Percentiles rank a stretch among this genome's conserved stretches.
Conservation (phyloP, 768 basidiomycete species). For the Nidula microcarpa region DNA sequence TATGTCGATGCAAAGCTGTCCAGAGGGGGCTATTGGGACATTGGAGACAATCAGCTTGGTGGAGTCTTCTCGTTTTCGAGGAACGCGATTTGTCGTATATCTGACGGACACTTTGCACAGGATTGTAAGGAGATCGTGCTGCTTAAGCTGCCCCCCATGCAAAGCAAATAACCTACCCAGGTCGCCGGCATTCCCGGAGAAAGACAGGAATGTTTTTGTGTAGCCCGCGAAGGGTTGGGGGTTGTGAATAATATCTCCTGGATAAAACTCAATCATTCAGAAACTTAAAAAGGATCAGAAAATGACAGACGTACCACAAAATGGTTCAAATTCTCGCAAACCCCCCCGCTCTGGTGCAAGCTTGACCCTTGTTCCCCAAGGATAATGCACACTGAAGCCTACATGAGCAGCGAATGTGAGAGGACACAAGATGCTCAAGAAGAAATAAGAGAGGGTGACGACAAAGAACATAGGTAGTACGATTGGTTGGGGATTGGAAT, state of each 20-base stretch:
- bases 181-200: constrained; percentile 7
- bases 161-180: neutral
- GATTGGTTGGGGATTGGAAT: too few species aligned
- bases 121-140: neutral
- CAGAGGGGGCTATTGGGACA: constrained; percentile 2
- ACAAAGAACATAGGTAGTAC: neutral
- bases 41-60: neutral
- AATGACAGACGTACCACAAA: constrained; percentile 1
- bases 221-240: constrained; percentile 4
- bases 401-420: neutral
- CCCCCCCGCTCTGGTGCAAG: neutral
- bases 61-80: constrained; percentile 2
- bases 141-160: neutral
- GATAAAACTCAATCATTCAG: neutral
- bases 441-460: neutral
- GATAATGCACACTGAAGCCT: neutral
- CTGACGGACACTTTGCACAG: constrained; percentile 1
- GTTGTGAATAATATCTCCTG: constrained; percentile 6
- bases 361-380: neutral
- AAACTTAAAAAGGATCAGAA: neutral
- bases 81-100: constrained; percentile 3
- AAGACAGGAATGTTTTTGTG: constrained; percentile 4
- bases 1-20: constrained; percentile 5
- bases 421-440: neutral
- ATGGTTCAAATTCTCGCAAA: constrained; percentile 2